Evolutionary conservation across 768 basidiomycete genomes (phyloP).

Genomic region (Trametes punicea): DNA sequence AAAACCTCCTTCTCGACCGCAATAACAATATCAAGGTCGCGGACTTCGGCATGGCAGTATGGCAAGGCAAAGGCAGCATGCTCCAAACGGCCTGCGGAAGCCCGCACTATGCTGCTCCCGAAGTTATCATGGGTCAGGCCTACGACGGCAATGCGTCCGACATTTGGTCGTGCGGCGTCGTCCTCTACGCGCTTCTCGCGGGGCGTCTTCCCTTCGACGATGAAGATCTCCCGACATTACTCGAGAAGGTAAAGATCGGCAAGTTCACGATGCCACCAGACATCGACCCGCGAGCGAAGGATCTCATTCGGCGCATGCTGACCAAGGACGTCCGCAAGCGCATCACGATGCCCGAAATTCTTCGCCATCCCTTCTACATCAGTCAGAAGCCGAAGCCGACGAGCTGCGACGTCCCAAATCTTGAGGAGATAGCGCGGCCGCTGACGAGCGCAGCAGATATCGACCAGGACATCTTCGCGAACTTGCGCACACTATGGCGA

Average conservation of each 20-base stretch:
- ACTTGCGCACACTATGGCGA: slow-evolving; percentile 91
- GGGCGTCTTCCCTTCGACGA: slow-evolving; percentile 93
- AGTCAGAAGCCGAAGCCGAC: slow-evolving; percentile 47
- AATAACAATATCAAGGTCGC: slow-evolving; percentile 90
- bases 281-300: slow-evolving; percentile 66
- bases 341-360: slow-evolving; percentile 80
- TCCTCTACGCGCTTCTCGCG: slow-evolving; percentile 83
- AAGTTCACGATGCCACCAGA: slow-evolving; percentile 69
- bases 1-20: slow-evolving; percentile 85
- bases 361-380: slow-evolving; percentile 75
- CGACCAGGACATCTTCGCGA: slow-evolving; percentile 86
- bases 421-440: slow-evolving; percentile 69
- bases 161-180: slow-evolving; percentile 96
- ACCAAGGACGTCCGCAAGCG: slow-evolving; percentile 67
- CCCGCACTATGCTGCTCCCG: slow-evolving; percentile 93
- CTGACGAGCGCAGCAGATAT: slow-evolving; percentile 61
- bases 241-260: slow-evolving; percentile 77
- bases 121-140: slow-evolving; percentile 77
- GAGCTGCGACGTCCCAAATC: slow-evolving; percentile 47
- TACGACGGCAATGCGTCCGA: slow-evolving; percentile 89
- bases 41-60: slow-evolving; percentile 97
- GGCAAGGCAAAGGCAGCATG: slow-evolving; percentile 64
- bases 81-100: slow-evolving; percentile 88
- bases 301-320: slow-evolving; percentile 81
- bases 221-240: slow-evolving; percentile 71